Conservation (phyloP, 495 filamentous ascomycete genomes). For the Chaetomidium leptoderma region DNA sequence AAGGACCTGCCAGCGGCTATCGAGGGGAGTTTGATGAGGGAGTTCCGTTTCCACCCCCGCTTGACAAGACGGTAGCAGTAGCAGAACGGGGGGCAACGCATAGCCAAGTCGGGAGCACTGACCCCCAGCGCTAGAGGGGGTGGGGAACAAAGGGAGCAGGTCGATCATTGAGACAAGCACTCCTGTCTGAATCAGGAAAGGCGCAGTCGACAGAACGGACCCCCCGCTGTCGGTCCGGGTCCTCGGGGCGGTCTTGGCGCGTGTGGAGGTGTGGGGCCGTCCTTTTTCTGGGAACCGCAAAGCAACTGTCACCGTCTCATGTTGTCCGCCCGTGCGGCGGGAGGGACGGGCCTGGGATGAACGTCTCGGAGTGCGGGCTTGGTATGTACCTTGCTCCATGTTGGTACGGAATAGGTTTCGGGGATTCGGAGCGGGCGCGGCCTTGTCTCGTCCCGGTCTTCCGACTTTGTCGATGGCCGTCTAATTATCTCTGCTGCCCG, state of each 20-base stretch:
- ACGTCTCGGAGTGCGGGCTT: background rate
- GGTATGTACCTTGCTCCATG: too few relatives aligned
- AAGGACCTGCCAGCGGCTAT: background rate
- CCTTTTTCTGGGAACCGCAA: background rate
- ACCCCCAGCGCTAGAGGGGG: slow-evolving; percentile 17
- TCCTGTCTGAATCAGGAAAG: slow-evolving; percentile 28
- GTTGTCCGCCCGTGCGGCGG: background rate
- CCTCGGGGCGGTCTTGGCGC: slow-evolving; percentile 19
- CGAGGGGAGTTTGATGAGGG: background rate
- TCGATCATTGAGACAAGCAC: slow-evolving; percentile 26
- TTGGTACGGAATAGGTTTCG: too few relatives aligned
- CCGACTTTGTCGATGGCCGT: too few relatives aligned
- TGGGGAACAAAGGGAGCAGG: too few relatives aligned
- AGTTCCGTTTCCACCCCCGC: background rate
- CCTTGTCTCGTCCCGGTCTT: too few relatives aligned
- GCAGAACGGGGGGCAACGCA: slow-evolving; percentile 12
- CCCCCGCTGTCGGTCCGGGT: slow-evolving; percentile 18
- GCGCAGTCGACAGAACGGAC: slow-evolving; percentile 15
- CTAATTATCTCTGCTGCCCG: too few relatives aligned
- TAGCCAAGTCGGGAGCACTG: slow-evolving; percentile 23
- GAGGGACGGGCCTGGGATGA: background rate
- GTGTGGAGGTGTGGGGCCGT: slow-evolving; percentile 8
- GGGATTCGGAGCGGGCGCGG: too few relatives aligned
- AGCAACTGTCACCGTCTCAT: background rate
- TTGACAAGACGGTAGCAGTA: slow-evolving; percentile 8